Evolutionary conservation across 164 flowering plant species (phyloP), one percentile per base, ranked within the genome.

Genomic region (Piper longum): DNA sequence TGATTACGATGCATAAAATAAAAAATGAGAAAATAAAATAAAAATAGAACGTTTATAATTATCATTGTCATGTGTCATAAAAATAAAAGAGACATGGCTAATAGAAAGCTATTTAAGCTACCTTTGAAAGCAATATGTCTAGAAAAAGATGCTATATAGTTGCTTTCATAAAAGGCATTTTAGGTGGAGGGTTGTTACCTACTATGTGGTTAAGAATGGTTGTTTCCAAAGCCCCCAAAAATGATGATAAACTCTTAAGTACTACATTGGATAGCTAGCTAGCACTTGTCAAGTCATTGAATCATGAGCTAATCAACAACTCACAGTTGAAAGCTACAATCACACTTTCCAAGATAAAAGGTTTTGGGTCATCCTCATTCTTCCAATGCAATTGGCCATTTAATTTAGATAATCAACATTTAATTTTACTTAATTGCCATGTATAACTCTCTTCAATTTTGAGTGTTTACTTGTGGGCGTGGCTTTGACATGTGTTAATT

Each of bases 141-240:
- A 12, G 3, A 14, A 5, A 48, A 48, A 48, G 52, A 48, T 48
- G 52, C 52, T 6, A 12, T 48, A 3, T 1, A 26, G 52, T 48
- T 9, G 52, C 52, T 48, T 48, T 48, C 52, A 6, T 5, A 48
- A 48, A 48, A 48, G 14, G 52, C 52, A 48, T 48, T 48, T 48
- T 48, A 48, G 52, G 52, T 48, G 52, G 52, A 48, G 1, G 52
- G 52, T 48, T 2, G 52, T 48, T 48, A 48, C 14, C 52, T 48
- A 7, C 19, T 40, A 60, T 43, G 17, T 51, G 64, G 55, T 42
- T 16, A 36, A 36, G 8, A 13, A 48, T 51, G 14, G 42, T n/a
- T 52, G 65, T 54, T 14, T 58, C 54, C 59, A 63, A 63, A 54
- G 11, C 41, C 48, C 19, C 14, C 51, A 43, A 41, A 63, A 63